Conservation (phyloP, 129 eudicot species). For the Flaveria brownii region DNA sequence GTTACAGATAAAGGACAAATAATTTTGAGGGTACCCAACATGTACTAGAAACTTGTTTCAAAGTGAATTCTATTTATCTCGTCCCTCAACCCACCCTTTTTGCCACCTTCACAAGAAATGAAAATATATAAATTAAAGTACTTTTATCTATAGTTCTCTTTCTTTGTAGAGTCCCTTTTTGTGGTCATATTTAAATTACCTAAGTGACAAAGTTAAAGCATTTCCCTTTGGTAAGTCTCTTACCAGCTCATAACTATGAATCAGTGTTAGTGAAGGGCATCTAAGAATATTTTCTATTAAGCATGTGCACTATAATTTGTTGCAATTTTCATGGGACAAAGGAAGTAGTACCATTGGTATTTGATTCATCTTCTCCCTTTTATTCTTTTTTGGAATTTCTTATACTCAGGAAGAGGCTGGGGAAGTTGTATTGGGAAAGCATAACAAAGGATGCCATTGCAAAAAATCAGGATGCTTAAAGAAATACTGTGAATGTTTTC, state of each 20-base stretch:
- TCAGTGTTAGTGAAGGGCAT: background rate
- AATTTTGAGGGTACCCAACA: background rate
- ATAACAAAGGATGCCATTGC: slow-evolving; percentile 97
- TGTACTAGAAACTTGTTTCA: slow-evolving; percentile 2
- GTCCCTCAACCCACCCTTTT: background rate
- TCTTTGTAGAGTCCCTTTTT: background rate
- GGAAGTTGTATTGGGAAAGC: slow-evolving; percentile 66
- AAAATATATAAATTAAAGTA: background rate
- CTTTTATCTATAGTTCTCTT: background rate
- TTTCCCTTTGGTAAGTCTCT: slow-evolving; percentile 13
- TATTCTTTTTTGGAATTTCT: background rate
- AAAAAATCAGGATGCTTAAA: slow-evolving; percentile 94
- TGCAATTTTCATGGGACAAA: background rate
- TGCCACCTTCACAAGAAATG: background rate
- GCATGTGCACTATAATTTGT: slow-evolving; percentile 2
- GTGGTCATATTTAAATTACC: background rate
- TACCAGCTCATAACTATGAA: background rate
- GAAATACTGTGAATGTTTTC: slow-evolving; percentile 94
- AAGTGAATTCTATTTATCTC: background rate
- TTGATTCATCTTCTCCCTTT: background rate
- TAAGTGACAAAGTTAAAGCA: background rate
- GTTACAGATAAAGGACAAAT: background rate
- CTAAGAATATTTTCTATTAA: background rate
- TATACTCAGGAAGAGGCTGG: slow-evolving; percentile 71
- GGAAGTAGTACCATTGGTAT: background rate